A percentile compares a stretch with the other conserved stretches of the same genome.
phyloP scores from a whole-genome alignment of 148 eudicot species.

The Dianthus caryophyllus region DNA sequence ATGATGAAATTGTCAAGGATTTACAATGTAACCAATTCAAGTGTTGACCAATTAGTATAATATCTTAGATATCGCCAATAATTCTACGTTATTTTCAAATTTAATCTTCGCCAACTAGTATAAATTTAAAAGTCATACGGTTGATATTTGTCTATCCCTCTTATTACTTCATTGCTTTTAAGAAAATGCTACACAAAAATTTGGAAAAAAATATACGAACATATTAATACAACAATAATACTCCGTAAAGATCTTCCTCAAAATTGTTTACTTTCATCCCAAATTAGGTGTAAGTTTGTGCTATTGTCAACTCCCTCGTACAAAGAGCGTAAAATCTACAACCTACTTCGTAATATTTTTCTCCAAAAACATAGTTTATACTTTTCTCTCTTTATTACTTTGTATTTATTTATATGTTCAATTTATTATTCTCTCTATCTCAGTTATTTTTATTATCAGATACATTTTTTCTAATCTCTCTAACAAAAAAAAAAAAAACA shows the following conservation, averaged over 20 bases:
- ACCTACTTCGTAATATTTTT: too few species aligned
- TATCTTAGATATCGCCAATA: neutral
- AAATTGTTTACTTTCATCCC: neutral
- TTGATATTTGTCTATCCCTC: neutral
- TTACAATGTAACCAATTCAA: slow-evolving; percentile 1
- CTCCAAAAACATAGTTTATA: too few species aligned
- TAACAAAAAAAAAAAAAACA: too few species aligned
- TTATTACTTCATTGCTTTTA: neutral
- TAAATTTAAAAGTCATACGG: slow-evolving; percentile 10
- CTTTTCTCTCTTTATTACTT: too few species aligned
- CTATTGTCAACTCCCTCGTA: too few species aligned
- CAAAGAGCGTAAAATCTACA: too few species aligned
- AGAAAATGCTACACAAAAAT: neutral
- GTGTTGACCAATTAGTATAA: slow-evolving; percentile 3
- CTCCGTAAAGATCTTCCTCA: neutral
- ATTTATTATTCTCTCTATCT: too few species aligned
- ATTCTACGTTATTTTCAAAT: neutral
- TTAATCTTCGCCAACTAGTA: slow-evolving; percentile 5
- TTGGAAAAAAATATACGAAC: neutral
- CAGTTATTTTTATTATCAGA: too few species aligned
- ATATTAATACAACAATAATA: neutral
- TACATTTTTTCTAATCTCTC: too few species aligned
- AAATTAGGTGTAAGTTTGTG: too few species aligned
- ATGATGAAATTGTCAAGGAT: slow-evolving; percentile 3
- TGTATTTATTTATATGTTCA: too few species aligned